Evolutionary conservation across 2,329 filamentous ascomycete genomes (phyloP).

Genomic region (Setomelanomma holmii): DNA sequence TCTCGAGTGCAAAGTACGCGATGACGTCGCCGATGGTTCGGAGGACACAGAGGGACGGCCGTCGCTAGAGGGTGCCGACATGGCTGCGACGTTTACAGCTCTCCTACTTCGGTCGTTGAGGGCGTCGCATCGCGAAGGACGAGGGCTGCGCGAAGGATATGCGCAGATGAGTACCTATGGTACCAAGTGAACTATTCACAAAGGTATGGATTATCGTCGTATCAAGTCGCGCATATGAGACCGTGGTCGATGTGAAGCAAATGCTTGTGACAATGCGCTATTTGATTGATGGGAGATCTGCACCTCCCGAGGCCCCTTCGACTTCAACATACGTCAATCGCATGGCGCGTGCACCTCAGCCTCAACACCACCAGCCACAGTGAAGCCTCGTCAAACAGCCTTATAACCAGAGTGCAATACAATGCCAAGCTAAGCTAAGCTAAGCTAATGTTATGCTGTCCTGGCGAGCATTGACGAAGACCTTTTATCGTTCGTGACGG

Average conservation of each 20-base stretch:
- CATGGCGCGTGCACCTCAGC: too few species aligned
- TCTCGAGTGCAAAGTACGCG: constrained; percentile 40
- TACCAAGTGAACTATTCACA: background rate
- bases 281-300: background rate
- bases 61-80: constrained; percentile 44
- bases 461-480: too few species aligned
- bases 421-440: too few species aligned
- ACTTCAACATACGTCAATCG: background rate
- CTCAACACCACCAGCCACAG: background rate
- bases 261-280: background rate
- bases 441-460: too few species aligned
- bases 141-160: constrained; percentile 20
- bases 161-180: background rate
- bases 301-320: background rate
- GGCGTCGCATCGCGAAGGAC: constrained; percentile 36
- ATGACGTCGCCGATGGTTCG: constrained; percentile 41
- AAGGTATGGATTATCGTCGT: background rate
- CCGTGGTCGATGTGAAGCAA: too few species aligned
- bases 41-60: constrained; percentile 43
- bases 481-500: too few species aligned
- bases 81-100: constrained; percentile 25
- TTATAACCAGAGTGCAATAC: too few species aligned
- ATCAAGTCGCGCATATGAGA: background rate
- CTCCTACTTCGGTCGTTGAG: constrained; percentile 32
- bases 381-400: too few species aligned